Evolutionary conservation across 208 protist genomes (phyloP).

Genomic region (Tritrichomonas musculus): DNA sequence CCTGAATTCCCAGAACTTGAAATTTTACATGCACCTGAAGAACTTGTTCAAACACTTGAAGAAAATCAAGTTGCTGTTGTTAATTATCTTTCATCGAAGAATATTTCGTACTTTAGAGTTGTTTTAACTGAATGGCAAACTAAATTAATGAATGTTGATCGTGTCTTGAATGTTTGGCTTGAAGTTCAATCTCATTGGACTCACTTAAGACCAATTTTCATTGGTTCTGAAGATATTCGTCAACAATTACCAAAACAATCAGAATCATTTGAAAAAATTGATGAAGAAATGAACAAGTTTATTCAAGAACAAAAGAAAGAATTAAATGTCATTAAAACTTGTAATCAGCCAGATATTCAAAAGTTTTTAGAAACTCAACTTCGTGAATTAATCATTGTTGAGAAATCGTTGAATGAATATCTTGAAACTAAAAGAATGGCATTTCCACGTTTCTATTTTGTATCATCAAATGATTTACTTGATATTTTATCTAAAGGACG

Average conservation of each 20-base stretch:
- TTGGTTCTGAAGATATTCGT: conserved; percentile 88
- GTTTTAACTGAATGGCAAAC: conserved; percentile 81
- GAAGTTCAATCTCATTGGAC: conserved; percentile 91
- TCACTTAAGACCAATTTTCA: conserved; percentile 93
- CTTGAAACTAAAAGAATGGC: conserved; percentile 62
- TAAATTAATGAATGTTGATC: conserved; percentile 81
- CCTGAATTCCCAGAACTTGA: conserved; percentile 74
- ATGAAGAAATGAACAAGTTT: conserved; percentile 18
- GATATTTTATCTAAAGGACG: conserved; percentile 70
- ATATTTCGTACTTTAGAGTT: conserved; percentile 87
- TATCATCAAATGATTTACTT: conserved; percentile 64
- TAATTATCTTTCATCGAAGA: conserved; percentile 73
- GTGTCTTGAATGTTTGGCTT: conserved; percentile 82
- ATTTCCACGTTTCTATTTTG: conserved; percentile 80
- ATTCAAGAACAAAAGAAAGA: conserved; percentile 16
- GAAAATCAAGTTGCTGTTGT: conserved; percentile 65
- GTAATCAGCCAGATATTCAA: conserved; percentile 66
- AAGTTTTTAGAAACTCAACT: conserved; percentile 22
- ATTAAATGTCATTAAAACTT: conserved; percentile 63
- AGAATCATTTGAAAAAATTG: conserved; percentile 57
- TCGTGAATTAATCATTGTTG: conserved; percentile 3
- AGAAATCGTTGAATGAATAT: conserved; percentile 34
- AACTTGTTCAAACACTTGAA: conserved; percentile 48
- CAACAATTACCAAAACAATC: conserved; percentile 86
- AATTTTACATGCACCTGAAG: conserved; percentile 37